A percentile compares a stretch with the other conserved stretches of the same genome.
These are phyloP conservation scores for Puya raimondii DNA, from an alignment of 176 grass and related monocot species.

Conservation along the genomic window DNA sequence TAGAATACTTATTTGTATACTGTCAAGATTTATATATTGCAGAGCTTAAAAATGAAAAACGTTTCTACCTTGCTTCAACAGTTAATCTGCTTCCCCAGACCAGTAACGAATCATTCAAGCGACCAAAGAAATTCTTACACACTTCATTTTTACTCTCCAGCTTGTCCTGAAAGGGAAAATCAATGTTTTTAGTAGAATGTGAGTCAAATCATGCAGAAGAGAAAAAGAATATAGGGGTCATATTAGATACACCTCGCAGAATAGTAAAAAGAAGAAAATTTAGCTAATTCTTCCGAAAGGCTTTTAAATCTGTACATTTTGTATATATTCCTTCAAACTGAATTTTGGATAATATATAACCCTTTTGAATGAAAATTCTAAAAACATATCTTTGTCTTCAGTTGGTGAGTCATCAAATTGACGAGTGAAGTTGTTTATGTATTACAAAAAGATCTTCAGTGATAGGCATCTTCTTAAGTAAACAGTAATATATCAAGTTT, in stretches of 20 bases:
- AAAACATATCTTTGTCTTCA: not conserved
- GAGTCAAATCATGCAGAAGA: slow-evolving; percentile 12
- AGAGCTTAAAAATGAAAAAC: not conserved
- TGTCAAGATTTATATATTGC: too few species aligned
- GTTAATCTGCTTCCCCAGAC: slow-evolving; percentile 83
- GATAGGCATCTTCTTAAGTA: too few species aligned
- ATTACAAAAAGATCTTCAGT: too few species aligned
- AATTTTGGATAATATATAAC: not conserved
- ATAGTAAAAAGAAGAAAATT: too few species aligned
- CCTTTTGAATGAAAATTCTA: not conserved
- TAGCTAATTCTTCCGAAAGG: too few species aligned
- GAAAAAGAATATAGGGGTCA: not conserved
- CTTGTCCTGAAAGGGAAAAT: slow-evolving; percentile 40
- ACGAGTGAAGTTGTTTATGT: too few species aligned
- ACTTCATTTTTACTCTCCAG: slow-evolving; percentile 64
- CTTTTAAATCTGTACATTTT: too few species aligned
- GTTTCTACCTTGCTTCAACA: slow-evolving; percentile 65
- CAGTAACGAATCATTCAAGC: slow-evolving; percentile 70
- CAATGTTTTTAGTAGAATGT: not conserved
- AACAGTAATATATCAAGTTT: too few species aligned
- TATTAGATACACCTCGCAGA: not conserved
- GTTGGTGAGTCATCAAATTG: not conserved
- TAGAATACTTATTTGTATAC: too few species aligned
- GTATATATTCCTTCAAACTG: too few species aligned
- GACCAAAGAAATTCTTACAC: slow-evolving; percentile 55